These are phyloP conservation scores for Gossypium thurberi DNA, from an alignment of 345 rosid species.

Conservation along the genomic window DNA sequence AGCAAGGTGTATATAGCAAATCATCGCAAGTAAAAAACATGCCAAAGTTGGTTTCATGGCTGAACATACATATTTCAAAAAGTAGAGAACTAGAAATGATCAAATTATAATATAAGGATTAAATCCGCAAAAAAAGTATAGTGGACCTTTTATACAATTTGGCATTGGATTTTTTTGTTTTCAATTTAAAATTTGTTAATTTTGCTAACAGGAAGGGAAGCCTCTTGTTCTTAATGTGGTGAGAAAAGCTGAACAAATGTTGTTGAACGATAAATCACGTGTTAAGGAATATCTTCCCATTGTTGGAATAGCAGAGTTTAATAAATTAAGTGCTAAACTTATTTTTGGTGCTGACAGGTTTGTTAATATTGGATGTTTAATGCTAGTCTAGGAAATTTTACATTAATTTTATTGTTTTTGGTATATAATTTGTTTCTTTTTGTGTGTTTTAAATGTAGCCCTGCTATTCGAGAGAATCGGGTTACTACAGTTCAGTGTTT, in stretches of 20 bases:
- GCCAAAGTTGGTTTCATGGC: too few species aligned
- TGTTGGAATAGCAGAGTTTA: slow-evolving; percentile 80
- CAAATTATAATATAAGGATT: neutral
- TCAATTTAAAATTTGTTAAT: neutral
- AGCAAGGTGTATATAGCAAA: too few species aligned
- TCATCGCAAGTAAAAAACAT: too few species aligned
- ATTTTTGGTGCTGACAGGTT: slow-evolving; percentile 85
- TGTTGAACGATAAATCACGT: slow-evolving; percentile 77
- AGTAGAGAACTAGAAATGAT: too few species aligned
- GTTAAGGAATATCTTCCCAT: slow-evolving; percentile 95
- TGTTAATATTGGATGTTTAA: neutral
- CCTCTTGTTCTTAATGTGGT: slow-evolving; percentile 82
- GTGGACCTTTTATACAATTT: too few species aligned
- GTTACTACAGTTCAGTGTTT: slow-evolving; percentile 85
- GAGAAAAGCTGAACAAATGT: slow-evolving; percentile 69
- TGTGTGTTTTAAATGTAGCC: slow-evolving; percentile 34
- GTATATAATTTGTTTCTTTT: neutral
- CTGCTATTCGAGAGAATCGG: slow-evolving; percentile 62
- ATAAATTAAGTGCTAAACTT: slow-evolving; percentile 86
- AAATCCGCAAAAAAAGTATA: neutral
- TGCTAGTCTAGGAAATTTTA: neutral
- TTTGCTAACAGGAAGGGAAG: slow-evolving; percentile 67
- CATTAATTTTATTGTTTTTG: neutral
- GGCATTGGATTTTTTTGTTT: too few species aligned
- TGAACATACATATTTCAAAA: too few species aligned